Conservation (phyloP, 1,139 yeast species). For the Magnusiomyces magnusii region DNA sequence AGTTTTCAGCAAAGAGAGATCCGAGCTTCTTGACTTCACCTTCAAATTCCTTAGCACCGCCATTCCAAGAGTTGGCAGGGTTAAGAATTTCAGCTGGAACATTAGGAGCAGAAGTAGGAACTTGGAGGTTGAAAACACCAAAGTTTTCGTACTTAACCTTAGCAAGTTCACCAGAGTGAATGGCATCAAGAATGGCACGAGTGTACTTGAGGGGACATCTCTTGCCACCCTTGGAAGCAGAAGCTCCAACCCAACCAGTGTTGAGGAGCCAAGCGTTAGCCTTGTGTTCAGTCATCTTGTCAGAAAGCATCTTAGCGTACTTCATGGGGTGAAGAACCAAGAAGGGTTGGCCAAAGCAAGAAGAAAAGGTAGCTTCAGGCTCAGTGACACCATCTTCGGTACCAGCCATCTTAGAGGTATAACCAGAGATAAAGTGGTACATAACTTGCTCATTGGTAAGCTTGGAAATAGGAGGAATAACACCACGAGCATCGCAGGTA, state of each 20-base stretch:
- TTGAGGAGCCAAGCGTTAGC: slow-evolving; percentile 95
- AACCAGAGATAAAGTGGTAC: slow-evolving; percentile 98
- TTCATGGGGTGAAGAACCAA: slow-evolving; percentile 97
- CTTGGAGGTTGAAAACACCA: slow-evolving; percentile 79
- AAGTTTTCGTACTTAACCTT: slow-evolving; percentile 74
- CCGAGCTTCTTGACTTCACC: slow-evolving; percentile 71
- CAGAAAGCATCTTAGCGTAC: slow-evolving; percentile 94
- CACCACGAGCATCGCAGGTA: slow-evolving; percentile 98
- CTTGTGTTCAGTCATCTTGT: slow-evolving; percentile 81
- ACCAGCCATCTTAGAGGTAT: slow-evolving; percentile 99
- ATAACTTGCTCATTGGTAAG: slow-evolving; percentile 92
- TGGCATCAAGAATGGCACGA: slow-evolving; percentile 91
- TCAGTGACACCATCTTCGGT: slow-evolving; percentile 99
- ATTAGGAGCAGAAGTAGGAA: slow-evolving; percentile 73
- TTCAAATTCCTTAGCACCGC: slow-evolving; percentile 59
- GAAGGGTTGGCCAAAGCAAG: slow-evolving; percentile 99
- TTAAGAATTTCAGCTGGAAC: slow-evolving; percentile 84
- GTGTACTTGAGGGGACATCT: slow-evolving; percentile 98
- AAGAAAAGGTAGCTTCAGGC: slow-evolving; percentile 97
- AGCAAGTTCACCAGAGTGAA: slow-evolving; percentile 84
- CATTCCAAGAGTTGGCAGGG: slow-evolving; percentile 81
- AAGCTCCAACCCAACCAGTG: slow-evolving; percentile 98
- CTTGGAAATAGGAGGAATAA: slow-evolving; percentile 93
- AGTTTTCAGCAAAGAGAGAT: slow-evolving; percentile 73
- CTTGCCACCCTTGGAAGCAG: slow-evolving; percentile 89